These are phyloP conservation scores for Pseudozyma sp. DNA, from an alignment of 1,284 basidiomycete genomes.

Conservation along the genomic window DNA sequence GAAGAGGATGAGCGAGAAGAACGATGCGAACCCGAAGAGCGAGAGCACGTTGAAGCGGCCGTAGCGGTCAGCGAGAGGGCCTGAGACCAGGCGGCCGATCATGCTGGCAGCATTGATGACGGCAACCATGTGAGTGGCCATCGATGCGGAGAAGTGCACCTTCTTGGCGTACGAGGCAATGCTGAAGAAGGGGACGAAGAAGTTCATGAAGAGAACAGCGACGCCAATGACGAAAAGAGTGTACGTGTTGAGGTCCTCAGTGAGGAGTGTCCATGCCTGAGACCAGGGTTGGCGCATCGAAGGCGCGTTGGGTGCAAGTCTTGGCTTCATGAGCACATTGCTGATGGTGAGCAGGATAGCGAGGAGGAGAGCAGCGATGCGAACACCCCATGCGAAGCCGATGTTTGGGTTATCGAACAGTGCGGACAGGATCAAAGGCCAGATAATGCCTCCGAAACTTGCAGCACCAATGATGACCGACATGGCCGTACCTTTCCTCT, in stretches of 20 bases:
- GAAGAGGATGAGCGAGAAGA: conserved; percentile 30
- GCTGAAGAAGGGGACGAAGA: conserved; percentile 51
- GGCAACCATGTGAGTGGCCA: conserved; percentile 42
- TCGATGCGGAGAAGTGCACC: conserved; percentile 22
- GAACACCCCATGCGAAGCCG: conserved; percentile 40
- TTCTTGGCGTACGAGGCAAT: conserved; percentile 45
- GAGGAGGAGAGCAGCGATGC: conserved; percentile 37
- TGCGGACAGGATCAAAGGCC: conserved; percentile 34
- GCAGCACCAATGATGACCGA: conserved; percentile 46
- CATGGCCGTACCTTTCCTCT: conserved; percentile 39
- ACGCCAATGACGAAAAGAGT: conserved; percentile 38
- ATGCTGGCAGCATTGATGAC: conserved; percentile 47
- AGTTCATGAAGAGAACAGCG: conserved; percentile 45
- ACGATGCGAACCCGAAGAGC: conserved; percentile 26
- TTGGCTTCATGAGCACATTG: conserved; percentile 35
- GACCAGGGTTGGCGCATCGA: conserved; percentile 31
- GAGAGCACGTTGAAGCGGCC: conserved; percentile 44
- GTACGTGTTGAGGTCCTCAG: conserved; percentile 25
- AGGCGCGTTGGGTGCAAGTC: conserved; percentile 19
- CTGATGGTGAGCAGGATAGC: conserved; percentile 36
- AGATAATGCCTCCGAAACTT: conserved; percentile 45
- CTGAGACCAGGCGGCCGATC: conserved; percentile 36
- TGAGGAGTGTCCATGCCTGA: conserved; percentile 21
- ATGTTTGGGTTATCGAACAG: conserved; percentile 33
- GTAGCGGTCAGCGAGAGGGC: conserved; percentile 33